Conservation (phyloP, 179 eudicot species). For the Pouteria campechiana region DNA sequence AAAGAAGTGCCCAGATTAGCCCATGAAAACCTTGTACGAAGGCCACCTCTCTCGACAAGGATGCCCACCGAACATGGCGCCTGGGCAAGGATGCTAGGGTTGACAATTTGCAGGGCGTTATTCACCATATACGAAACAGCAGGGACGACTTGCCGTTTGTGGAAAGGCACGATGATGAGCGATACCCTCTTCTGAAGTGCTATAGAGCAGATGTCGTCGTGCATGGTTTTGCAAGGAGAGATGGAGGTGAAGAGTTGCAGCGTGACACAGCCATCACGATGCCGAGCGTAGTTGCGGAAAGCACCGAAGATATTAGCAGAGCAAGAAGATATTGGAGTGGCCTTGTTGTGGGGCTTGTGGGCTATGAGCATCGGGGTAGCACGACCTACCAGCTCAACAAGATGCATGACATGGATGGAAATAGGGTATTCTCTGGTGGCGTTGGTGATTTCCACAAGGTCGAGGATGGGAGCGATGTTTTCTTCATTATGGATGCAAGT, state of each 20-base stretch:
- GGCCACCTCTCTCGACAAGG: constrained; percentile 39
- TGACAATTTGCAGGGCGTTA: constrained; percentile 22
- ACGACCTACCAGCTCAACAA: constrained; percentile 46
- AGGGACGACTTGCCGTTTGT: too few species aligned
- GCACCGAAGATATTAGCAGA: constrained; percentile 37
- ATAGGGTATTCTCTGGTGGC: constrained; percentile 31
- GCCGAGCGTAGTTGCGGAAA: constrained; percentile 25
- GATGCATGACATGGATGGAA: constrained; percentile 26
- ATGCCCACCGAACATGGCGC: constrained; percentile 54
- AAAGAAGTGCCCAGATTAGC: constrained; percentile 2
- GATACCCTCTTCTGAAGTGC: constrained; percentile 34
- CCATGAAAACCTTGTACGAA: constrained; percentile 17
- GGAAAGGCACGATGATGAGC: constrained; percentile 46
- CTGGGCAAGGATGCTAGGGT: constrained; percentile 25
- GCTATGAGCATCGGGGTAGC: constrained; percentile 42
- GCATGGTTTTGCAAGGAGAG: constrained; percentile 37
- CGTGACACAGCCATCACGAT: constrained; percentile 17
- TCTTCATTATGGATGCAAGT: constrained; percentile 47
- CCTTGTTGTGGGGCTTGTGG: constrained; percentile 23
- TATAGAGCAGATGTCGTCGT: constrained; percentile 42
- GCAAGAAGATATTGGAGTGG: constrained; percentile 10
- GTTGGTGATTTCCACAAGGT: constrained; percentile 49
- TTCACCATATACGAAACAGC: constrained; percentile 19
- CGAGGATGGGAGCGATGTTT: constrained; percentile 30
- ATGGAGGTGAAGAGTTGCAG: constrained; percentile 34